phyloP scores from a whole-genome alignment of 2,329 filamentous ascomycete species.

The Aspergillus sp. region DNA sequence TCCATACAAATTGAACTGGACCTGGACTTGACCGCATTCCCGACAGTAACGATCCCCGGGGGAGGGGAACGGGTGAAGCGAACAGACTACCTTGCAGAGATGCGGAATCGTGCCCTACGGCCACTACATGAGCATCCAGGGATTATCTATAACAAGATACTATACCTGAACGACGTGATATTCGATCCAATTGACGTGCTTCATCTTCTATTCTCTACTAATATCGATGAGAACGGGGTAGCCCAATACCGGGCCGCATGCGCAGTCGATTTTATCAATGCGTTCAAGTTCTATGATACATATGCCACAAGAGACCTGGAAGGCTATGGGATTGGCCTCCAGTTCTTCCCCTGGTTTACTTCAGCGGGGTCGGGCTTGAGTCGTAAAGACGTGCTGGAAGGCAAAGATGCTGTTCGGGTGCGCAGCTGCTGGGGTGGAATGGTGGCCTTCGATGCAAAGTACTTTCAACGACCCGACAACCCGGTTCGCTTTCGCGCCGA shows the following conservation, averaged over 20 bases:
- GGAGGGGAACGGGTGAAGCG: slow-evolving; percentile 66
- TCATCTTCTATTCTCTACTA: slow-evolving; percentile 63
- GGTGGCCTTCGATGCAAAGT: slow-evolving; percentile 53
- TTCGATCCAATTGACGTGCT: slow-evolving; percentile 60
- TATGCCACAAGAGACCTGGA: slow-evolving; percentile 71
- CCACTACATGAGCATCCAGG: slow-evolving; percentile 57
- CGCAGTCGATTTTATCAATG: slow-evolving; percentile 70
- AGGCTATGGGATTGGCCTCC: slow-evolving; percentile 67
- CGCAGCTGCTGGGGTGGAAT: slow-evolving; percentile 77
- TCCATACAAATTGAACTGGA: slow-evolving; percentile 61
- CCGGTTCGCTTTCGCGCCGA: slow-evolving; percentile 61
- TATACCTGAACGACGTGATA: slow-evolving; percentile 68
- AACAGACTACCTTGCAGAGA: slow-evolving; percentile 69
- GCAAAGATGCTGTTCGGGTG: slow-evolving; percentile 63
- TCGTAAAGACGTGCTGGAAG: slow-evolving; percentile 62
- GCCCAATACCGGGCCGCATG: slow-evolving; percentile 68
- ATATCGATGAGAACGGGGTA: slow-evolving; percentile 53
- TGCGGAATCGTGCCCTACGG: slow-evolving; percentile 68
- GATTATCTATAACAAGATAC: slow-evolving; percentile 55
- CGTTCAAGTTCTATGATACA: slow-evolving; percentile 74
- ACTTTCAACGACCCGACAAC: slow-evolving; percentile 40
- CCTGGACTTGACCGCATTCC: slow-evolving; percentile 57
- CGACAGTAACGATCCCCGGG: slow-evolving; percentile 62
- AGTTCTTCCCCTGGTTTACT: slow-evolving; percentile 72
- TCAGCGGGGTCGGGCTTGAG: slow-evolving; percentile 50